Evolutionary conservation across 768 basidiomycete genomes (phyloP).

Genomic region (Rhodotorula toruloides): DNA sequence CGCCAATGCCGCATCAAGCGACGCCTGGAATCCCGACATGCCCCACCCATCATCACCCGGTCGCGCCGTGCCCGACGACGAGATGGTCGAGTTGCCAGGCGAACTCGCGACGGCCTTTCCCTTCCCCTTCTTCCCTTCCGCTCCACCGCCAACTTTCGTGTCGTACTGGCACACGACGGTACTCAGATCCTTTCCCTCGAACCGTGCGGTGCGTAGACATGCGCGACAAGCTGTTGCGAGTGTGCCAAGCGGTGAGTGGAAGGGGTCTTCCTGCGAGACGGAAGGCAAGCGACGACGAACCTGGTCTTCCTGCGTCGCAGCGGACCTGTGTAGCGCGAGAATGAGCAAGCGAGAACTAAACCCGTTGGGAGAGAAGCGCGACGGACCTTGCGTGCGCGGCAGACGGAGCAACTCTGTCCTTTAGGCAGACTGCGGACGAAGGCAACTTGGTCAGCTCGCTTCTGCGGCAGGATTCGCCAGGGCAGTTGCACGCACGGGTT

Average conservation of each 20-base stretch:
- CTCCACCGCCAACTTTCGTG: too few relatives aligned
- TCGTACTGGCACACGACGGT: slow-evolving; percentile 7
- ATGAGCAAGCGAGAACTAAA: too few relatives aligned
- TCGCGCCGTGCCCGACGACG: too few relatives aligned
- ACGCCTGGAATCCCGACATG: too few relatives aligned
- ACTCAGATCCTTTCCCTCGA: slow-evolving; percentile 11
- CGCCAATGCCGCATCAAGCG: too few relatives aligned
- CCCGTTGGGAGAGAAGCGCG: not conserved
- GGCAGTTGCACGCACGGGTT: slow-evolving; percentile 14
- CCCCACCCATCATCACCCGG: too few relatives aligned
- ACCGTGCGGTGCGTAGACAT: slow-evolving; percentile 14
- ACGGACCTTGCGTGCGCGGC: slow-evolving; percentile 11
- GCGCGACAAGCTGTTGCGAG: slow-evolving; percentile 16
- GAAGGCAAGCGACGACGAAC: not conserved
- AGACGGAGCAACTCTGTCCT: slow-evolving; percentile 11
- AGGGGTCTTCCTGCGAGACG: not conserved
- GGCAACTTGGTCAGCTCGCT: not conserved
- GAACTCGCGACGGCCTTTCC: too few relatives aligned
- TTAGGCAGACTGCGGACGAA: slow-evolving; percentile 14
- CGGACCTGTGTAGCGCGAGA: slow-evolving; percentile 1
- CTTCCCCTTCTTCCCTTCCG: not conserved
- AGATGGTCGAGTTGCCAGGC: too few relatives aligned
- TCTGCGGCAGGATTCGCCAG: not conserved
- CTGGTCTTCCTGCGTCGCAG: slow-evolving; percentile 10
- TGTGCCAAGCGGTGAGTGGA: not conserved